Percentiles rank a stretch among this genome's conserved stretches.
These are phyloP conservation scores for Byssoonygena ceratinophila DNA, from an alignment of 2,329 filamentous ascomycete genomes.

Conservation along the genomic window DNA sequence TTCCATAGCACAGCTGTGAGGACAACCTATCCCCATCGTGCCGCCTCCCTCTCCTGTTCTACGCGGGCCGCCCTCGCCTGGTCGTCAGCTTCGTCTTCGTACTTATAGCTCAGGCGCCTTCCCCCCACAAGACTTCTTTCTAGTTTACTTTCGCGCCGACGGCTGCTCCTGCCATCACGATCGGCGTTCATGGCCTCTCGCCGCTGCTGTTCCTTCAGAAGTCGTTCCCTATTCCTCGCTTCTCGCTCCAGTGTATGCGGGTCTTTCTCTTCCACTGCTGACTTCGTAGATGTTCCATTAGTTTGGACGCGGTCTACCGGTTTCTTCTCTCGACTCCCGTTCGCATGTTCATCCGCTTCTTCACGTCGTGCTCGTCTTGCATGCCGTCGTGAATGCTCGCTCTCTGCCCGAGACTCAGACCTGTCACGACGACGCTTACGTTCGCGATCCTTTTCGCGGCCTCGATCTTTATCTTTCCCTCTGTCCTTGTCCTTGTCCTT, in stretches of 20 bases:
- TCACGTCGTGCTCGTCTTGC: constrained; percentile 28
- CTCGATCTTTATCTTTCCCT: constrained; percentile 41
- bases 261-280: constrained; percentile 45
- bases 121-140: constrained; percentile 25
- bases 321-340: constrained; percentile 10
- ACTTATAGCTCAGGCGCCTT: constrained; percentile 40
- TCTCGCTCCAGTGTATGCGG: constrained; percentile 64
- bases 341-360: constrained; percentile 19
- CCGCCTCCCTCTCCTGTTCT: constrained; percentile 33
- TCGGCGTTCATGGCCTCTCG: constrained; percentile 42
- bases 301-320: neutral
- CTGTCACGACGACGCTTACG: constrained; percentile 35
- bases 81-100: constrained; percentile 38
- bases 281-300: constrained; percentile 5
- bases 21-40: constrained; percentile 22
- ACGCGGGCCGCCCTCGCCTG: constrained; percentile 28
- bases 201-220: constrained; percentile 56
- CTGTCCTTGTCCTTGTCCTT: constrained; percentile 36
- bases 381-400: constrained; percentile 29
- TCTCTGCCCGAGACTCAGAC: constrained; percentile 27
- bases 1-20: too few species aligned
- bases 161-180: constrained; percentile 23
- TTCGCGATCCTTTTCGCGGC: constrained; percentile 28
- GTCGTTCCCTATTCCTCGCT: constrained; percentile 50
- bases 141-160: constrained; percentile 28